Percentiles rank a stretch among this genome's conserved stretches.
Evolutionary conservation across 257 asterid genomes (phyloP).

Genomic region (Echites panduratus): DNA sequence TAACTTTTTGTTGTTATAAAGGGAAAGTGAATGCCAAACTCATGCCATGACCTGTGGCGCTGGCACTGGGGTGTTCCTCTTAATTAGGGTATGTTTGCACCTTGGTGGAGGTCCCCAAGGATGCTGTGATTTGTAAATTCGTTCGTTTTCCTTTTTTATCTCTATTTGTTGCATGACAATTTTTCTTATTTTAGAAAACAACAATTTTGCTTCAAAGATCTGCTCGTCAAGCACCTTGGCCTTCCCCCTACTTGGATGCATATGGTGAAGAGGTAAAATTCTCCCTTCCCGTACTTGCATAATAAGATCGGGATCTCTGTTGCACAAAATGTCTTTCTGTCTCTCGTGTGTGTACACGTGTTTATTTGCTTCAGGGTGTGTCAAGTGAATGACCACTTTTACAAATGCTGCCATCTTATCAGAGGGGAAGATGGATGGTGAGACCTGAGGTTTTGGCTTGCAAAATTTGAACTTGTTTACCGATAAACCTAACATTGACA

Average conservation of each 20-base stretch:
- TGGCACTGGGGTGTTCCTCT: conserved; percentile 88
- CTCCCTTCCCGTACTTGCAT: neutral
- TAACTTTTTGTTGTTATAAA: conserved; percentile 27
- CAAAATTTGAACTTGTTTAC: neutral
- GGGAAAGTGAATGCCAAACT: conserved; percentile 72
- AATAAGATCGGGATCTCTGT: neutral
- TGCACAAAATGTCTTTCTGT: neutral
- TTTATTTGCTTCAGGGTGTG: neutral
- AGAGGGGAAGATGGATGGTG: neutral
- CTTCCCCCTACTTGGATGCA: conserved; percentile 92
- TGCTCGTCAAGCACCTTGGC: conserved; percentile 97
- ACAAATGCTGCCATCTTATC: neutral
- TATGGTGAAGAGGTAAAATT: conserved; percentile 91
- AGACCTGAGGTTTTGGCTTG: neutral
- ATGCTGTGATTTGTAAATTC: neutral
- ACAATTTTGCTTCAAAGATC: conserved; percentile 86
- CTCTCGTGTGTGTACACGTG: neutral
- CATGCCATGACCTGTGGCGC: conserved; percentile 90
- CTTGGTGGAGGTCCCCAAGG: conserved; percentile 1
- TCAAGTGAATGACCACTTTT: neutral
- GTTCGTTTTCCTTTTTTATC: neutral
- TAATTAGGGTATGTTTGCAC: conserved; percentile 59
- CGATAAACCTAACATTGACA: neutral
- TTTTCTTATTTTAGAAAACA: conserved; percentile 53
- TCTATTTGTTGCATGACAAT: neutral